phyloP scores from a whole-genome alignment of 768 basidiomycete species.

The Termitomyces sp. region DNA sequence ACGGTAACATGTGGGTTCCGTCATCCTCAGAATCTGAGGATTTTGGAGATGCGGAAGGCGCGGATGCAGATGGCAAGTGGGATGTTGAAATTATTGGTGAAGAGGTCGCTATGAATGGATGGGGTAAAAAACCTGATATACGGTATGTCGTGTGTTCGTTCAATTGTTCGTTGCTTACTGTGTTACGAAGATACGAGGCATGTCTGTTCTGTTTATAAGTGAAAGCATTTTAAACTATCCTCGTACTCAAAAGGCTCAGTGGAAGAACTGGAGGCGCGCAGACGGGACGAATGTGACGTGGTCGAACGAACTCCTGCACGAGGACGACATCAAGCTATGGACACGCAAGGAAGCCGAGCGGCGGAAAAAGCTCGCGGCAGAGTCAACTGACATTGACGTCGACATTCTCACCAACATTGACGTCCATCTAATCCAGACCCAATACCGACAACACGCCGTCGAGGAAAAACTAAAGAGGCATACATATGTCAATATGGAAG shows the following conservation, averaged over 20 bases:
- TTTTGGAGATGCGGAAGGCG: conserved; percentile 26
- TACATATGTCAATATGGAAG: neutral
- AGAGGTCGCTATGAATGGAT: conserved; percentile 27
- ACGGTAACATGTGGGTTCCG: conserved; percentile 11
- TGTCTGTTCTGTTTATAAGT: conserved; percentile 2
- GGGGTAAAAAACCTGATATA: conserved; percentile 17
- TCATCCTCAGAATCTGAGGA: conserved; percentile 24
- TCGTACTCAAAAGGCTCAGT: conserved; percentile 38
- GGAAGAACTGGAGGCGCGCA: conserved; percentile 46
- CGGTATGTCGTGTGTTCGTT: conserved; percentile 22
- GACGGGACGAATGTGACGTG: conserved; percentile 58
- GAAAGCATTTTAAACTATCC: neutral
- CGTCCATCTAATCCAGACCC: conserved; percentile 41
- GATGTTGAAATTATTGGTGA: conserved; percentile 34
- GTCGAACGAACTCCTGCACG: conserved; percentile 26
- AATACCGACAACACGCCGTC: conserved; percentile 40
- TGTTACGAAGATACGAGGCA: conserved; percentile 3
- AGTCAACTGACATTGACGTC: conserved; percentile 39
- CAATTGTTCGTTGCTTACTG: neutral
- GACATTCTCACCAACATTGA: conserved; percentile 35
- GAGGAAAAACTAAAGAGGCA: conserved; percentile 36
- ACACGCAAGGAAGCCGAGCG: conserved; percentile 24
- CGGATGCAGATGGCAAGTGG: conserved; percentile 26
- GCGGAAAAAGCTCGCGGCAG: conserved; percentile 24
- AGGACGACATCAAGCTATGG: conserved; percentile 27